Conservation (phyloP, 176 grass and related monocot species). For the Bromus sterilis region DNA sequence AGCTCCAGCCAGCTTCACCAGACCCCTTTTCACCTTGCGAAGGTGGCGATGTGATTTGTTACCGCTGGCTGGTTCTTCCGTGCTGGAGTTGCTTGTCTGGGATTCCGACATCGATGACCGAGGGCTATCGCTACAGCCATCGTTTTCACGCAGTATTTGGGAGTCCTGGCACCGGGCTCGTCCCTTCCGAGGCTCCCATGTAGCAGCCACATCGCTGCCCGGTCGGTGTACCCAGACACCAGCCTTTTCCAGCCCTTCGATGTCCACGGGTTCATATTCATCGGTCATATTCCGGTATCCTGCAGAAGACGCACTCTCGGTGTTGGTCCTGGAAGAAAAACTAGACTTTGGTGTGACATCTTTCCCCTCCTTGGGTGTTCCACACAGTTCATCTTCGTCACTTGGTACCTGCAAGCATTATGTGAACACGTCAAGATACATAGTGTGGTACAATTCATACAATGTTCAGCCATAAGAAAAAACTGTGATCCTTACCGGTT, state of each 20-base stretch:
- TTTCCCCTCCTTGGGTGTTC: conserved; percentile 25
- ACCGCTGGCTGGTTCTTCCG: conserved; percentile 39
- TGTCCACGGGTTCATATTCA: conserved; percentile 70
- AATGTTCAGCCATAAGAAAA: not conserved
- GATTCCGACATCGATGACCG: conserved; percentile 52
- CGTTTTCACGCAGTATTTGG: conserved; percentile 37
- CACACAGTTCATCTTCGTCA: conserved; percentile 18
- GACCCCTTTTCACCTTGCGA: conserved; percentile 53
- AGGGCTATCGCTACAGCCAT: conserved; percentile 36
- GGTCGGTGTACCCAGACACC: conserved; percentile 77
- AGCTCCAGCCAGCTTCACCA: conserved; percentile 55
- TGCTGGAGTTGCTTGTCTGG: conserved; percentile 55
- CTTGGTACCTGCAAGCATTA: conserved; percentile 24
- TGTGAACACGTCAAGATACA: not conserved
- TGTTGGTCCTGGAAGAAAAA: conserved; percentile 28
- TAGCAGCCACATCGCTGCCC: conserved; percentile 43
- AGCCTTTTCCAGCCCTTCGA: conserved; percentile 70
- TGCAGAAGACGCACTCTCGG: conserved; percentile 11
- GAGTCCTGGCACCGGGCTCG: conserved; percentile 39
- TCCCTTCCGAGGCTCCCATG: conserved; percentile 76
- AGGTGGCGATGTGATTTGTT: conserved; percentile 29
- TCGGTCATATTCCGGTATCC: conserved; percentile 55
- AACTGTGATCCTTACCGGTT: not conserved
- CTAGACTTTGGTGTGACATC: conserved; percentile 25
- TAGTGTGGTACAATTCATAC: not conserved